Evolutionary conservation across 1,284 basidiomycete genomes (phyloP).

Genomic region (Malassezia equina): DNA sequence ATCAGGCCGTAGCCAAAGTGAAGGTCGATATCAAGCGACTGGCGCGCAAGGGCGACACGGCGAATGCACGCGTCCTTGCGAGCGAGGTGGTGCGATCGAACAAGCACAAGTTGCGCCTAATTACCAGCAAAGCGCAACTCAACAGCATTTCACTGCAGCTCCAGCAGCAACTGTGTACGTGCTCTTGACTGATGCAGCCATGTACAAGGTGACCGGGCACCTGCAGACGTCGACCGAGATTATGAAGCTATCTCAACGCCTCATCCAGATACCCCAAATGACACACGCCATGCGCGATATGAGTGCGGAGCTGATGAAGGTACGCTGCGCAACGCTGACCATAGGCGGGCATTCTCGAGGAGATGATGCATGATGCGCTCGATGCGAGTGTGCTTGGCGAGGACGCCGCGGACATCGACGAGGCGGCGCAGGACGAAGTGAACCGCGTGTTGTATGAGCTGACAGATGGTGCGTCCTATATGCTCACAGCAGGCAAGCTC

Average conservation of each 20-base stretch:
- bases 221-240: constrained; percentile 97
- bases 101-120: constrained; percentile 85
- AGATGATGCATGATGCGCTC: constrained; percentile 51
- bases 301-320: constrained; percentile 97
- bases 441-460: constrained; percentile 92
- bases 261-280: constrained; percentile 85
- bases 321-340: not conserved
- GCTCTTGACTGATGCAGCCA: constrained; percentile 56
- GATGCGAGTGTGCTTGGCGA: constrained; percentile 49
- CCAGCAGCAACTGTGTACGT: constrained; percentile 79
- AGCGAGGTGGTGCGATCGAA: constrained; percentile 86
- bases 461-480: constrained; percentile 70
- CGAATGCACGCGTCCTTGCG: constrained; percentile 81
- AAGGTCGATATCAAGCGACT: constrained; percentile 75
- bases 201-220: constrained; percentile 91
- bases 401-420: constrained; percentile 87
- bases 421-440: constrained; percentile 92
- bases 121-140: constrained; percentile 81
- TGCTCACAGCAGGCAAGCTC: constrained; percentile 22
- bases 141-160: constrained; percentile 85
- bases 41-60: constrained; percentile 80
- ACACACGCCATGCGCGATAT: constrained; percentile 88
- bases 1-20: constrained; percentile 70
- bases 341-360: constrained; percentile 50
- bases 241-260: constrained; percentile 89